Conservation (phyloP, 495 filamentous ascomycete species). For the Neurospora sp. region DNA sequence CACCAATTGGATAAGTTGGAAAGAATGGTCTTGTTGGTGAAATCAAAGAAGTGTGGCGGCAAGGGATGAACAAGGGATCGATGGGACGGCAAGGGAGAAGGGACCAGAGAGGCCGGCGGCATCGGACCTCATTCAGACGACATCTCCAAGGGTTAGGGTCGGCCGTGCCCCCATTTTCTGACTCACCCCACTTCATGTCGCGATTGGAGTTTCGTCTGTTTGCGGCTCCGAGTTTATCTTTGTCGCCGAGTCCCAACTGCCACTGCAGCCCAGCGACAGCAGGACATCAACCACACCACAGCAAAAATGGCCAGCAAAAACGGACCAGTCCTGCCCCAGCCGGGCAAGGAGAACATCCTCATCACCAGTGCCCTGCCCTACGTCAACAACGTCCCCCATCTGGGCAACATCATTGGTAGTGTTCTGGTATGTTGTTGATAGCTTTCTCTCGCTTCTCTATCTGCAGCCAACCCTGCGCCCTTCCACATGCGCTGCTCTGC, state of each 20-base stretch:
- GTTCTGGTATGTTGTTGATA: slow-evolving; percentile 45
- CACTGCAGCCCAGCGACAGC: background rate
- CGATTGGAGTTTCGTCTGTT: background rate
- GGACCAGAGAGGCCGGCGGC: background rate
- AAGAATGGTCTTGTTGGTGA: background rate
- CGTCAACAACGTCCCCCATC: slow-evolving; percentile 92
- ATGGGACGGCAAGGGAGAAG: background rate
- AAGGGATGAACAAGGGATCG: background rate
- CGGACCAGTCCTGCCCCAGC: slow-evolving; percentile 28
- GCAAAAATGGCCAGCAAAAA: background rate
- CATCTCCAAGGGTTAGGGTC: background rate
- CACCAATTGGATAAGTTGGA: background rate
- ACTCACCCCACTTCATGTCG: background rate
- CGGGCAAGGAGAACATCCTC: slow-evolving; percentile 44
- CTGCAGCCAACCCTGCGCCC: background rate
- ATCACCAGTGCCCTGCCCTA: slow-evolving; percentile 69
- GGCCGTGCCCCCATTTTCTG: background rate
- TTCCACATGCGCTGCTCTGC: background rate
- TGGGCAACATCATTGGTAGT: slow-evolving; percentile 88
- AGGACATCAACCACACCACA: background rate
- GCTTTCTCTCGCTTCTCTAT: background rate
- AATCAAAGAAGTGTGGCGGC: background rate
- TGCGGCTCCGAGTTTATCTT: background rate
- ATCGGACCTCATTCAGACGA: background rate
- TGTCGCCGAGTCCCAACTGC: background rate